These are phyloP conservation scores for Hapsidospora chrysogenum DNA, from an alignment of 495 filamentous ascomycete species.

Conservation along the genomic window DNA sequence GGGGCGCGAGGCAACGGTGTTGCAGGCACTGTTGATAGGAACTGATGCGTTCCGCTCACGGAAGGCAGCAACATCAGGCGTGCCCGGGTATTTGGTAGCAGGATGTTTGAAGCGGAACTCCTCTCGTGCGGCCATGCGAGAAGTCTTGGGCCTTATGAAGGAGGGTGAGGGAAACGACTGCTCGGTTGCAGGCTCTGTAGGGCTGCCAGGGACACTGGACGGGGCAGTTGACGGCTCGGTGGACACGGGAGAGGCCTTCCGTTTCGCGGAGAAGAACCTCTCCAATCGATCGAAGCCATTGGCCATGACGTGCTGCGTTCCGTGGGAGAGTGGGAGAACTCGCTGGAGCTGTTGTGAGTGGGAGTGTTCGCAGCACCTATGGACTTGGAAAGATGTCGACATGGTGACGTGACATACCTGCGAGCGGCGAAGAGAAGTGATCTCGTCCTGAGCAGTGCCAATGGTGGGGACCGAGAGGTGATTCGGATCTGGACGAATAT, in stretches of 20 bases:
- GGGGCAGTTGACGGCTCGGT: not conserved
- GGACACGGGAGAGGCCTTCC: conserved; percentile 6
- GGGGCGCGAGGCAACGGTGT: conserved; percentile 9
- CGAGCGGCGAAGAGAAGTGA: too few relatives aligned
- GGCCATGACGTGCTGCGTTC: conserved; percentile 3
- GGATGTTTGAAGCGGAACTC: conserved; percentile 9
- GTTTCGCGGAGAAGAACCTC: conserved; percentile 12
- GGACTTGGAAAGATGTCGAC: too few relatives aligned
- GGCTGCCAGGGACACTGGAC: conserved; percentile 1
- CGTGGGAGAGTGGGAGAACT: conserved; percentile 3
- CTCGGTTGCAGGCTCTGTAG: not conserved
- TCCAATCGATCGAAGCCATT: conserved; percentile 11
- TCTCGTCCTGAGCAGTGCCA: too few relatives aligned
- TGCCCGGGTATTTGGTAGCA: not conserved
- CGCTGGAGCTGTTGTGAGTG: not conserved
- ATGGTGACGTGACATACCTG: too few relatives aligned
- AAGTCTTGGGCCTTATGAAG: conserved; percentile 27
- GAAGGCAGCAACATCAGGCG: not conserved
- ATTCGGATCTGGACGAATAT: too few relatives aligned
- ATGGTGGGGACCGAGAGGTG: too few relatives aligned
- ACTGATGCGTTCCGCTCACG: not conserved
- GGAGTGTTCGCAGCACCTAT: too few relatives aligned
- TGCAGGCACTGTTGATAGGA: conserved; percentile 1
- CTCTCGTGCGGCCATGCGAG: conserved; percentile 27
- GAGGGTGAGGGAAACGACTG: conserved; percentile 25